Conservation (phyloP, 768 basidiomycete species). For the Boletus coccyginus region DNA sequence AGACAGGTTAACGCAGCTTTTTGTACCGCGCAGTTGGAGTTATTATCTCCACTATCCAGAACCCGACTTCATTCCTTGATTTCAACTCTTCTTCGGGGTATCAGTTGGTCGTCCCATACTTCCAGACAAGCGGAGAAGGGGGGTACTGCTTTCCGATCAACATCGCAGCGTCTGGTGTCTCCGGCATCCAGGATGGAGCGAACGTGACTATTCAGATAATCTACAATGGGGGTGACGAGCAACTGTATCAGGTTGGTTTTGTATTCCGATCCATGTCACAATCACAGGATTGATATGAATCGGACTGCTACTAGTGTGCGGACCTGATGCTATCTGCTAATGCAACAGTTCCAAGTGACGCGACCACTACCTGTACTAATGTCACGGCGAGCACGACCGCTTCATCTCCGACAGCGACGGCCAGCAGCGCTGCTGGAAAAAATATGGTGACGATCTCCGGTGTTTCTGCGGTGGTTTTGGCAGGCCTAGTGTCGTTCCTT, state of each 20-base stretch:
- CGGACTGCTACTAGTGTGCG: constrained; percentile 59
- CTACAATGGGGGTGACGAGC: constrained; percentile 69
- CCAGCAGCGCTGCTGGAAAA: constrained; percentile 16
- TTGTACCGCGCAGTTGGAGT: constrained; percentile 43
- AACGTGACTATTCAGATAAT: constrained; percentile 73
- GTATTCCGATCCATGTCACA: neutral
- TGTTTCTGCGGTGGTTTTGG: constrained; percentile 9
- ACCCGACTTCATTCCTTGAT: constrained; percentile 62
- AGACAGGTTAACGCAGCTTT: neutral
- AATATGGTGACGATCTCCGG: constrained; percentile 8
- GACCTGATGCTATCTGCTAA: constrained; percentile 67
- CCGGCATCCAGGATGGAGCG: constrained; percentile 54
- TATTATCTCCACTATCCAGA: constrained; percentile 49
- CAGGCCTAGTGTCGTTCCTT: constrained; percentile 6
- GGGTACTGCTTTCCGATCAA: constrained; percentile 66
- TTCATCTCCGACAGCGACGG: constrained; percentile 16
- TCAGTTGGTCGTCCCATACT: constrained; percentile 44
- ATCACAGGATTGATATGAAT: neutral
- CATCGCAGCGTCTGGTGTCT: constrained; percentile 47
- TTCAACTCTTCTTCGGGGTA: constrained; percentile 48
- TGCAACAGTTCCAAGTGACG: constrained; percentile 46
- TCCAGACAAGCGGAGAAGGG: constrained; percentile 55
- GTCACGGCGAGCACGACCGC: constrained; percentile 20
- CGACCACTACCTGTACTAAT: constrained; percentile 34
- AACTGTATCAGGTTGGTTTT: constrained; percentile 59